These are phyloP conservation scores for Medicago ruthenica DNA, from an alignment of 306 rosid species.

Conservation along the genomic window DNA sequence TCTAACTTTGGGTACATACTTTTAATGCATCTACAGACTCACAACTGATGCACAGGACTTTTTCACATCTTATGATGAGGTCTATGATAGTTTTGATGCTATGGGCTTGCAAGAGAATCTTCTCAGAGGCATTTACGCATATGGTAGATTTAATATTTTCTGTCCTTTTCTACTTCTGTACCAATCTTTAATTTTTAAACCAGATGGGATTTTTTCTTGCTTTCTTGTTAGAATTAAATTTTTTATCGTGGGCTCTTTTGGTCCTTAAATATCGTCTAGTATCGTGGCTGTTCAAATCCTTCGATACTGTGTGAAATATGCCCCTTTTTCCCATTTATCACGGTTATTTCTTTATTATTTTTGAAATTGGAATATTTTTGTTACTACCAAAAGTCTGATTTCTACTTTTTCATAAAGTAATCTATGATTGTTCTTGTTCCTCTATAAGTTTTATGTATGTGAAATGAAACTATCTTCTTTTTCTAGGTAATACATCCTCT, in stretches of 20 bases:
- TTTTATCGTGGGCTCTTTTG: neutral
- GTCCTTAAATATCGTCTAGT: neutral
- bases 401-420: too few species aligned
- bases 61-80: conserved; percentile 80
- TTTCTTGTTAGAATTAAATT: neutral
- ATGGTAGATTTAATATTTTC: conserved; percentile 50
- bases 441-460: too few species aligned
- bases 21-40: conserved; percentile 51
- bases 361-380: too few species aligned
- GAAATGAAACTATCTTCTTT: too few species aligned
- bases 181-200: neutral
- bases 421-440: too few species aligned
- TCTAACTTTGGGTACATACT: neutral
- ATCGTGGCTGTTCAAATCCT: neutral
- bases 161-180: neutral
- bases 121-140: conserved; percentile 86
- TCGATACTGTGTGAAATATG: too few species aligned
- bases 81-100: conserved; percentile 71
- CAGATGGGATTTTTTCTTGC: neutral
- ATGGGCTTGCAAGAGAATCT: conserved; percentile 88
- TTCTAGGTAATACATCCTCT: too few species aligned
- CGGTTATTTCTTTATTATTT: too few species aligned
- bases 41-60: conserved; percentile 72
- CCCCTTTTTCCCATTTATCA: too few species aligned
- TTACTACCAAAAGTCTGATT: too few species aligned